Percentiles rank a stretch among this genome's conserved stretches.
These are phyloP conservation scores for Populus trichocarpa DNA, from an alignment of 441 rosid genomes.

Conservation along the genomic window DNA sequence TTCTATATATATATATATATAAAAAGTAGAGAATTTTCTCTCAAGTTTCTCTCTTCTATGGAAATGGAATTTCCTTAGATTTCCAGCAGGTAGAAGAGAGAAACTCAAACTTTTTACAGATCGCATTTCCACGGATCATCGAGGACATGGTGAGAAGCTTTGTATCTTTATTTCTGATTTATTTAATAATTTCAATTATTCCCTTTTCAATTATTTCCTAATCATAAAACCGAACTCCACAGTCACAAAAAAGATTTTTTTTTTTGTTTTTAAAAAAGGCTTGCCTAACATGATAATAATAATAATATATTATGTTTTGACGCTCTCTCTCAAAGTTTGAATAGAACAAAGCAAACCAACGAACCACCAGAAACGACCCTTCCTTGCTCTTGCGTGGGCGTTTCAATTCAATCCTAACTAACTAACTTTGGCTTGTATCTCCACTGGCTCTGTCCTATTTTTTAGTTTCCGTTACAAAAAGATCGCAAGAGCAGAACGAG, in stretches of 20 bases:
- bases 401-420: neutral
- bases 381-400: neutral
- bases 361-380: neutral
- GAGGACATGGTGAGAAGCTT: neutral
- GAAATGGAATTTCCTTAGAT: neutral
- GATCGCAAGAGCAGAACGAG: neutral
- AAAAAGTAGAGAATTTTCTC: neutral
- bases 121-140: neutral
- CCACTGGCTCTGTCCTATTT: neutral
- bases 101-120: neutral
- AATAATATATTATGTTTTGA: no score
- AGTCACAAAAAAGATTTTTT: neutral
- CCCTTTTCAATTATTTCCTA: neutral
- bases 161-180: neutral
- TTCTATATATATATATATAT: neutral
- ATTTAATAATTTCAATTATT: neutral
- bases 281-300: neutral
- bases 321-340: neutral
- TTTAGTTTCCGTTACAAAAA: neutral
- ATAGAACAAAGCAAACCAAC: neutral
- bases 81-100: conserved; percentile 1
- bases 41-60: conserved; percentile 2
- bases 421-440: neutral
- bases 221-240: neutral
- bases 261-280: neutral